Base-by-base conservation (phyloP, 306 rosid species). In the Biancaea sappan region DNA sequence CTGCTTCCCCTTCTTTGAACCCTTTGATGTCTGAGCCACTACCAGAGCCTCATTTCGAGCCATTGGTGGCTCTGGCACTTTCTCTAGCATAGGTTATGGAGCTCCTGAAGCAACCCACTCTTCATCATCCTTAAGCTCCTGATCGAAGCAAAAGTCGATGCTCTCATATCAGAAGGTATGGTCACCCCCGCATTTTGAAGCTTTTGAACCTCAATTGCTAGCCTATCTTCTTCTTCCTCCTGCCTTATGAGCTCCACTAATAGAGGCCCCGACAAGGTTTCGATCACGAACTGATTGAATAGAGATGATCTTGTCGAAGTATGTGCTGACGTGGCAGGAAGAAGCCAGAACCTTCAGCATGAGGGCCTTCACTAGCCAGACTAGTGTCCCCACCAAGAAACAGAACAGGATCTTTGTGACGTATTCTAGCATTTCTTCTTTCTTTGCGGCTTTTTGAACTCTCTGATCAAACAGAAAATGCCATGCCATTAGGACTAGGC, bases 131-230 rank as follows among this genome's bases (percentile, higher is more conserved):
- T 83, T 13, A 86, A 89, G 52, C 86, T 82, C 74, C 51, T 83
- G 6, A 28, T 0, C 0, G 77, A 52, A 21, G 84, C 16, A 40
- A 90, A 83, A 1, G 87, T 88, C 22, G 57, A 40, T 0, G 83
- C 89, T 62, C 79, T 87, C 13, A 89, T 87, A 31, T 90, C 97
- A 34, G 92, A 86, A 5, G 98, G 96, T 28, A 94, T 79, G 9
- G 60, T 89, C 48, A 81, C 86, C 56, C 98, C 98, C 15, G 96
- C 98, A 69, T 73, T 89, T 79, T 91, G 97, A n/a, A 94, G 79
- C 83, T 87, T 86, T 77, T 69, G 73, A 10, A 94, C 89, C 82
- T 94, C 97, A 26, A 82, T 91, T 1, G 84, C 91, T 9, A 94
- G 81, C 85, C 65, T 87, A 34, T 86, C 90, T 19, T 92, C 95